Evolutionary conservation across 192 early-diverging fungal species (phyloP).

Genomic region (Coemansia sp.): DNA sequence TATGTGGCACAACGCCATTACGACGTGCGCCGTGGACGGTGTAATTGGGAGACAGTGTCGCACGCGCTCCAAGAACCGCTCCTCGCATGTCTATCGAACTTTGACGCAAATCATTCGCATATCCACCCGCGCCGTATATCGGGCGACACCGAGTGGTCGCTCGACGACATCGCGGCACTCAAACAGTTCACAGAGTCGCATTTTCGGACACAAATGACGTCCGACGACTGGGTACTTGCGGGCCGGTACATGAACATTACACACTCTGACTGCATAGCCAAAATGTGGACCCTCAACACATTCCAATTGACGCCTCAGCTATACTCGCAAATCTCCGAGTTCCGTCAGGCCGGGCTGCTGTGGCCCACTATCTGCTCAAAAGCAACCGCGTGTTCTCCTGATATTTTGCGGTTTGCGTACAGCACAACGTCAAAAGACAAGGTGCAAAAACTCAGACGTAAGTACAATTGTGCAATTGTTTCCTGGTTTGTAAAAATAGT

Average conservation of each 20-base stretch:
- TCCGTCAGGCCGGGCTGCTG: slow-evolving; percentile 27
- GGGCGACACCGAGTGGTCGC: slow-evolving; percentile 21
- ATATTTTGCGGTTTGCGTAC: slow-evolving; percentile 35
- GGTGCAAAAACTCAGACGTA: slow-evolving; percentile 17
- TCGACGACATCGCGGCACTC: slow-evolving; percentile 30
- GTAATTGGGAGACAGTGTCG: slow-evolving; percentile 38
- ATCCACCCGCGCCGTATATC: slow-evolving; percentile 15
- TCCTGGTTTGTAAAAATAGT: not conserved
- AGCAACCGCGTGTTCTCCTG: slow-evolving; percentile 12
- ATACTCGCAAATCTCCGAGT: slow-evolving; percentile 34
- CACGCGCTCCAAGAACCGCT: slow-evolving; percentile 27
- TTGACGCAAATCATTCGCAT: slow-evolving; percentile 13
- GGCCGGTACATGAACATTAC: slow-evolving; percentile 48
- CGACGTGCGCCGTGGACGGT: slow-evolving; percentile 8
- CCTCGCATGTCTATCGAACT: slow-evolving; percentile 17
- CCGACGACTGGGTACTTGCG: slow-evolving; percentile 41
- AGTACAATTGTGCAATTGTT: slow-evolving; percentile 6
- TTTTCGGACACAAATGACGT: slow-evolving; percentile 25
- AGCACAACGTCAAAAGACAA: slow-evolving; percentile 20
- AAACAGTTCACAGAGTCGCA: slow-evolving; percentile 33
- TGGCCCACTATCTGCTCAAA: slow-evolving; percentile 36
- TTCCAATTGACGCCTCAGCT: slow-evolving; percentile 35
- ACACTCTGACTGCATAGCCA: slow-evolving; percentile 40
- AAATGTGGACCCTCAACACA: slow-evolving; percentile 40
- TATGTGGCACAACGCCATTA: slow-evolving; percentile 11